Evolutionary conservation across 179 eudicot genomes (phyloP), one percentile per base, ranked within the genome.

Genomic region (Sideroxylon spinosum): DNA sequence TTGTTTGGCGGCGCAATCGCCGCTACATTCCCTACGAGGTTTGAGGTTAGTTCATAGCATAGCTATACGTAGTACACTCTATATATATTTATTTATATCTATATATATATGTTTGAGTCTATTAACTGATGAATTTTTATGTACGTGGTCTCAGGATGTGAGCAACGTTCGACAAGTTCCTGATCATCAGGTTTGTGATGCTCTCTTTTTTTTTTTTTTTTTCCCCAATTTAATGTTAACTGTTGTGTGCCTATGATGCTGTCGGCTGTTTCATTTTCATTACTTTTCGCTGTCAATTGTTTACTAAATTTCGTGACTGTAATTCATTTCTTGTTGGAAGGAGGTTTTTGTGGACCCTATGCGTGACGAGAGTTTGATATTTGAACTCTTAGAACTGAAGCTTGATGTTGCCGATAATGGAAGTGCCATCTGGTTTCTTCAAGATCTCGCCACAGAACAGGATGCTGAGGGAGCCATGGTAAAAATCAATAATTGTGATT

Each of bases 341-440:
- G 97, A 93, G 86, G 98, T 82, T n/a, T 92, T 90, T 86, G 93
- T 78, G 69, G 97, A 94, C 75, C 91, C 93, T 23, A 64, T 64
- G 8, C 85, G 96, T 19, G 97, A 92, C 48, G 98, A 93, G 83
- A 93, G 98, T 83, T 73, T 94, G 75, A 88, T 93, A 71, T 46
- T 91, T 81, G 97, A 93, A 82, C 83, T 94, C 20, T 76, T 93
- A 70, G 97, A 93, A 64, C 77, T 88, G 81, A 94, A 92, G 81
- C 46, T 66, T 71, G 97, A 93, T 53, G 98, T 94, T 53, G 81
- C 85, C 55, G 98, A 94, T 81, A 85, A 87, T 72, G 89, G 84
- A 55, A 93, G 97, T 83, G 98, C 96, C 57, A 82, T 86, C 7
- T 94, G 98, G 98, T 94, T 94, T 82, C 93, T 94, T 81, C 96